Evolutionary conservation across 169 alveolate species (phyloP).

Genomic region (Plasmodium gonderi): DNA sequence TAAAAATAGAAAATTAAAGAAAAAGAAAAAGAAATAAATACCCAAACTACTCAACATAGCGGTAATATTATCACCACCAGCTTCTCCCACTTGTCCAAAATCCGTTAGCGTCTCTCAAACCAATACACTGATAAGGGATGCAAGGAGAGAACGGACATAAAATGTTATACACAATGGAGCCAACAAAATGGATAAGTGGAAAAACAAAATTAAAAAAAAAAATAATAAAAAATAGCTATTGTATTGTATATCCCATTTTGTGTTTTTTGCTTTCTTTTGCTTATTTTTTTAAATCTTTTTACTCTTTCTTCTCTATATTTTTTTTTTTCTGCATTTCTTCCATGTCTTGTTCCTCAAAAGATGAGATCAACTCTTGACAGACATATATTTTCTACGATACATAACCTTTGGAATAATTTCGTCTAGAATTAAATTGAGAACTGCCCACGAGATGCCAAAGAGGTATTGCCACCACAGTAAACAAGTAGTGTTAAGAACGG

Average conservation of each 20-base stretch:
- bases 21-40: no score
- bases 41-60: neutral
- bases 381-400: constrained; percentile 78
- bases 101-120: neutral
- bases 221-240: no score
- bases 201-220: neutral
- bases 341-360: neutral
- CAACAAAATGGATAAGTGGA: neutral
- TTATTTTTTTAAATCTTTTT: no score
- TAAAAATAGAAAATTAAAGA: no score
- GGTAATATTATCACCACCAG: no score
- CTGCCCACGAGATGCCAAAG: constrained; percentile 88
- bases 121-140: neutral
- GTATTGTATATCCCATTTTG: no score
- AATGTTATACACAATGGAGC: neutral
- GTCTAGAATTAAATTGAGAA: constrained; percentile 87
- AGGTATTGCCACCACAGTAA: constrained; percentile 92
- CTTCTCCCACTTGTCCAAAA: neutral
- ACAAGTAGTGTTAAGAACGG: constrained; percentile 85
- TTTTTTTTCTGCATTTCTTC: neutral
- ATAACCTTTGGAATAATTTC: constrained; percentile 89
- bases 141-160: neutral
- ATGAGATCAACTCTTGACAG: constrained; percentile 4
- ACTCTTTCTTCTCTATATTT: neutral
- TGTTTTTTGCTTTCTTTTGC: no score